These are phyloP conservation scores for Filobasidium uniguttulatum DNA, from an alignment of 1,284 basidiomycete genomes.

Conservation along the genomic window DNA sequence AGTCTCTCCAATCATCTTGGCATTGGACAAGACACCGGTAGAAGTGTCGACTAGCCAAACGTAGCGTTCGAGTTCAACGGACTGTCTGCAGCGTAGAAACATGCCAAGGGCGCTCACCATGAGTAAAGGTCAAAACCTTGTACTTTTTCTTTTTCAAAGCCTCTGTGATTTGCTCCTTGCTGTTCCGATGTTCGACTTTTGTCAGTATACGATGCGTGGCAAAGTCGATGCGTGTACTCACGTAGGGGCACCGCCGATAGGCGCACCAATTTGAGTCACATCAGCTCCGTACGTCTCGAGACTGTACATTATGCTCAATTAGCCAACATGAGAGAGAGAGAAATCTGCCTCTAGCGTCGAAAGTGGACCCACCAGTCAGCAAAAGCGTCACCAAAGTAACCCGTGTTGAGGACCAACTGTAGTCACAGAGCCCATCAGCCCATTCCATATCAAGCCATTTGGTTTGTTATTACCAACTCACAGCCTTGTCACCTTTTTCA, in stretches of 20 bases:
- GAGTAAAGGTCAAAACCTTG: constrained; percentile 84
- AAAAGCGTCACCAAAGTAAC: constrained; percentile 82
- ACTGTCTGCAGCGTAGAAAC: background rate
- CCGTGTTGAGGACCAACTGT: constrained; percentile 47
- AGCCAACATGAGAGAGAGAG: background rate
- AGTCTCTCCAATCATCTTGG: constrained; percentile 59
- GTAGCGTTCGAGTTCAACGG: too few species aligned
- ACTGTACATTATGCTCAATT: constrained; percentile 40
- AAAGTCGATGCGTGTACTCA: constrained; percentile 16
- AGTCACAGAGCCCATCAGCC: background rate
- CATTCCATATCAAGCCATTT: background rate
- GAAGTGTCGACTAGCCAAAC: constrained; percentile 54
- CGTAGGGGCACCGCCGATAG: constrained; percentile 63
- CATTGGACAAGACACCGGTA: constrained; percentile 79
- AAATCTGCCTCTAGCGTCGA: constrained; percentile 1
- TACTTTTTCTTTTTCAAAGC: constrained; percentile 70
- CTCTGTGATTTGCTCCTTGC: constrained; percentile 33
- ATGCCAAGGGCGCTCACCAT: constrained; percentile 56
- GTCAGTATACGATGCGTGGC: background rate
- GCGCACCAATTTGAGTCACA: constrained; percentile 72
- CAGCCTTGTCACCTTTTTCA: constrained; percentile 59
- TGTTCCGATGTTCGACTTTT: constrained; percentile 1
- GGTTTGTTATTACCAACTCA: too few species aligned
- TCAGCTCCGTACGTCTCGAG: constrained; percentile 77
- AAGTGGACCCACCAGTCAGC: constrained; percentile 51